Percentiles rank a stretch among this genome's conserved stretches.
phyloP scores from a whole-genome alignment of 345 rosid genomes.

The Ailanthus altissimus region DNA sequence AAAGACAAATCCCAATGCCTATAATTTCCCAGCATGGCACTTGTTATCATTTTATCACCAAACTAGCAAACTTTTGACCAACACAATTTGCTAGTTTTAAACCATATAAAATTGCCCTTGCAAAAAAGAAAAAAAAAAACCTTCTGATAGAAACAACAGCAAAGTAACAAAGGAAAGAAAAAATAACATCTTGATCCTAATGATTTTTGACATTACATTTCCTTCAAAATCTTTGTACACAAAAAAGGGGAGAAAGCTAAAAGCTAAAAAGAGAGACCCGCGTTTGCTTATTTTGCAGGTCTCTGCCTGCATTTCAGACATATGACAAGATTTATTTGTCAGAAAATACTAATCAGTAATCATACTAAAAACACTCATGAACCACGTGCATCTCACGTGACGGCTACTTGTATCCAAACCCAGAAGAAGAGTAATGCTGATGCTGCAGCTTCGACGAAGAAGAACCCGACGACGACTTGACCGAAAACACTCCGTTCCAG shows the following conservation, averaged over 20 bases:
- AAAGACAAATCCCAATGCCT: conserved; percentile 37
- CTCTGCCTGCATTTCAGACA: background rate
- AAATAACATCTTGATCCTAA: background rate
- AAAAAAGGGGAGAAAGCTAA: background rate
- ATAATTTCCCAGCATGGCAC: conserved; percentile 25
- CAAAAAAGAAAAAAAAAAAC: too few relatives aligned
- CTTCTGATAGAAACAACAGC: background rate
- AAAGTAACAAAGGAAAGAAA: background rate
- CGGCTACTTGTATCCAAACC: conserved; percentile 10
- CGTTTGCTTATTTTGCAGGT: background rate
- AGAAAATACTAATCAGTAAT: background rate
- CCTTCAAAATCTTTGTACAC: background rate
- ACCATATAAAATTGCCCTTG: background rate
- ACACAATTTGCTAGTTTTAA: background rate
- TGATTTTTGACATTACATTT: background rate
- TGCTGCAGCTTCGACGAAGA: conserved; percentile 18
- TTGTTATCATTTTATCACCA: background rate
- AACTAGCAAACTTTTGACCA: background rate
- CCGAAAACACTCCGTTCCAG: conserved; percentile 81
- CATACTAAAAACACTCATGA: background rate
- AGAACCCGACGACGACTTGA: conserved; percentile 1
- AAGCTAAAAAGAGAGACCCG: background rate
- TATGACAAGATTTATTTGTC: conserved; percentile 1
- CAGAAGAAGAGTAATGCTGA: background rate
- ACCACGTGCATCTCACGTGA: conserved; percentile 34